phyloP scores from a whole-genome alignment of 2,329 filamentous ascomycete species.

The Mycosphaerella sp. region DNA sequence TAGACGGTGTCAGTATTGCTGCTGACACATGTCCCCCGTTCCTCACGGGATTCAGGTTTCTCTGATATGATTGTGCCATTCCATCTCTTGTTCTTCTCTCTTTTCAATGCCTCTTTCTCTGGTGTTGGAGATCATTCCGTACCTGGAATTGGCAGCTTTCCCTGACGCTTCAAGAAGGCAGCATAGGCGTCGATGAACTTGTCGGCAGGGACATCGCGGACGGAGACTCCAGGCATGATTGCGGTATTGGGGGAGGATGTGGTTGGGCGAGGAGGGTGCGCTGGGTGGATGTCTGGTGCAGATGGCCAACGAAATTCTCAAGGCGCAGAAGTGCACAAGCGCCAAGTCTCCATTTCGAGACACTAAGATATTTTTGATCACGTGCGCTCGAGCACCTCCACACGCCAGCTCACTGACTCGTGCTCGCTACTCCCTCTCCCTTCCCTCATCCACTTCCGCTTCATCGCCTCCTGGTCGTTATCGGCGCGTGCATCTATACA shows the following conservation, averaged over 20 bases:
- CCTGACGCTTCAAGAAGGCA: conserved; percentile 88
- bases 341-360: neutral
- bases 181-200: conserved; percentile 85
- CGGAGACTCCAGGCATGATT: conserved; percentile 75
- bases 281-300: conserved; percentile 6
- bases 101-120: conserved; percentile 14
- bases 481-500: too few relatives aligned
- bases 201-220: conserved; percentile 84
- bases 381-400: too few relatives aligned
- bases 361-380: too few relatives aligned
- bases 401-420: too few relatives aligned
- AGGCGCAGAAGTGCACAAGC: too few relatives aligned
- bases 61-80: conserved; percentile 22
- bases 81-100: conserved; percentile 21
- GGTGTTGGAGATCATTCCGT: conserved; percentile 36
- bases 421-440: too few relatives aligned
- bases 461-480: too few relatives aligned
- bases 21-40: conserved; percentile 41
- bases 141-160: conserved; percentile 87
- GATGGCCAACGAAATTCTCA: neutral
- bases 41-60: conserved; percentile 49
- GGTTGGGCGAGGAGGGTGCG: conserved; percentile 10
- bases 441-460: too few relatives aligned
- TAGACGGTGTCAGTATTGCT: conserved; percentile 43
- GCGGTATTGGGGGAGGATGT: conserved; percentile 38